Base-by-base conservation (phyloP, 1,284 basidiomycete species). In the Lentinula novae-zelandiae region DNA sequence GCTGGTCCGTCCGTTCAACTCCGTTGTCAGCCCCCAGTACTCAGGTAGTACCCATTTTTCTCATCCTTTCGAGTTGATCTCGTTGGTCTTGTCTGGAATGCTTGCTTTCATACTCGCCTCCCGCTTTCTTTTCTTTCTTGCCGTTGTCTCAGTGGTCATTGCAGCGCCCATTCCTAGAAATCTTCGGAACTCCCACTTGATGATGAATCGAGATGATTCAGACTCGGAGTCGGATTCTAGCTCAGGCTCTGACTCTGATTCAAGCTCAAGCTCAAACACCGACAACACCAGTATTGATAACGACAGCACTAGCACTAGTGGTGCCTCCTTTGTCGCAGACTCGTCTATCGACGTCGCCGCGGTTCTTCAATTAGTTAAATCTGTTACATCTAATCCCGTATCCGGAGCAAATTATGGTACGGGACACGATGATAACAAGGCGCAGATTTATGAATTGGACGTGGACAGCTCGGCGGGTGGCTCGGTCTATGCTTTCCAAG, bases 361-460 rank as follows among this genome's bases (percentile, higher is more conserved):
- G 9, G 50, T 63, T 58, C 58, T 60, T 31, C 13, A 34, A 4
- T 58, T 58, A 6, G 62, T 58, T 5, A 51, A 56, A 22, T 40
- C 58, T 33, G 62, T 58, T 9, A 63, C 52, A 36, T 40, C 9
- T 2, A 60, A 60, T 31, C 51, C 57, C 2, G 34, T 60, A 1
- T 36, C 52, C 15, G 42, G 39, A 10, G 60, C 33, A 10, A 38
- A 34, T 5, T 50, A 20, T 10, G 52, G 52, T 15, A 27, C 17
- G 13, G 62, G 57, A 10, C 36, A 56, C 12, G 57, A 51, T 53
- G 13, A 58, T 50, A 38, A 63, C 55, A 46, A 46, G 8, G 59
- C 57, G 22, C 64, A 59, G 22, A 69, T 69, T 7, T 67, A 64
- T 39, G 61, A 64, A 31, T 65, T 67, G 38, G 66, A 67, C 65